phyloP scores from a whole-genome alignment of 345 rosid genomes.

The Gossypium thurberi region DNA sequence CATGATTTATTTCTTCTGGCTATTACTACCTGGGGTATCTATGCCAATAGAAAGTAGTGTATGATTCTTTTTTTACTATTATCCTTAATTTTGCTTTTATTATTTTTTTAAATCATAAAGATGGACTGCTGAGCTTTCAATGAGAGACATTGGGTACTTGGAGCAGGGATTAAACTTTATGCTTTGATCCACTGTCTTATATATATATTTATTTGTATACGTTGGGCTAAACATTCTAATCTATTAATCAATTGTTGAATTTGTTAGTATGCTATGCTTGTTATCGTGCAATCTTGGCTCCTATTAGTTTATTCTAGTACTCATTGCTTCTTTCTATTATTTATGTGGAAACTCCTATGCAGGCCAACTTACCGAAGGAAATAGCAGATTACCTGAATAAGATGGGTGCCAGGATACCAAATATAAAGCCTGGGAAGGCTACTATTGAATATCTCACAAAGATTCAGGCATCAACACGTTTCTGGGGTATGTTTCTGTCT shows the following conservation, averaged over 20 bases:
- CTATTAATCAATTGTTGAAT: too few species aligned
- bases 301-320: neutral
- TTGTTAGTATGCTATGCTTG: neutral
- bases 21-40: neutral
- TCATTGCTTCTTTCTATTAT: neutral
- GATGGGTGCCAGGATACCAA: slow-evolving; percentile 98
- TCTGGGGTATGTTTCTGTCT: slow-evolving; percentile 65
- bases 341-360: slow-evolving; percentile 10
- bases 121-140: neutral
- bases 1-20: neutral
- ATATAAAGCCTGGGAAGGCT: slow-evolving; percentile 90
- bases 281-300: neutral
- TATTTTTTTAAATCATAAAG: neutral
- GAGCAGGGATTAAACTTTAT: neutral
- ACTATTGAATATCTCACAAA: slow-evolving; percentile 73
- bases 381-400: slow-evolving; percentile 88
- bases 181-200: neutral
- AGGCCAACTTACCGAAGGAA: slow-evolving; percentile 99
- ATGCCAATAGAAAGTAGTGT: neutral
- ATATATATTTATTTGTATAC: neutral
- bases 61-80: neutral
- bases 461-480: slow-evolving; percentile 92
- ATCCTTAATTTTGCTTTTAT: neutral
- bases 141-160: neutral
- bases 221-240: neutral